A percentile compares a stretch with the other conserved stretches of the same genome.
These are phyloP conservation scores for Penicillium verhagenii DNA, from an alignment of 495 filamentous ascomycete genomes.

Conservation along the genomic window DNA sequence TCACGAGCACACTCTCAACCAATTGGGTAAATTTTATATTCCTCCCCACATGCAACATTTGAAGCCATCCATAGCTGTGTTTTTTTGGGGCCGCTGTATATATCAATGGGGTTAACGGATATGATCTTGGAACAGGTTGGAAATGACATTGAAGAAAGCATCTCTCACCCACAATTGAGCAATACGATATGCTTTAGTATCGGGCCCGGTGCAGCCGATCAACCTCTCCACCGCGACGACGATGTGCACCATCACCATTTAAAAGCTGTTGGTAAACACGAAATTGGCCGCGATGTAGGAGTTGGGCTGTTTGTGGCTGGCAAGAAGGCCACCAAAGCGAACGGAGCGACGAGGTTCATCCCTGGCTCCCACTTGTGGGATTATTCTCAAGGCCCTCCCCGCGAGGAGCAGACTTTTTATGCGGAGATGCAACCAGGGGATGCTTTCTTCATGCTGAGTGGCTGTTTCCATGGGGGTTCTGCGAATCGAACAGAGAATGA, in stretches of 20 bases:
- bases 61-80: too few species aligned
- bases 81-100: too few species aligned
- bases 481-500: background rate
- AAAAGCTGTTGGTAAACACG: background rate
- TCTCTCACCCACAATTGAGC: too few species aligned
- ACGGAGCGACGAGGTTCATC: background rate
- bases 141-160: too few species aligned
- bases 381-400: background rate
- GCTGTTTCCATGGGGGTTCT: background rate
- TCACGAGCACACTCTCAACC: too few species aligned
- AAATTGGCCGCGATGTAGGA: background rate
- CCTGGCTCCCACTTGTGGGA: background rate
- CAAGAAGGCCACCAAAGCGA: background rate
- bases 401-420: background rate
- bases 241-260: background rate
- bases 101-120: too few species aligned
- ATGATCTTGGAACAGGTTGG: too few species aligned
- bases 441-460: background rate
- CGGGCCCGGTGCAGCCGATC: background rate
- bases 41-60: too few species aligned
- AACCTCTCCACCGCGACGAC: background rate
- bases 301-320: background rate
- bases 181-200: too few species aligned
- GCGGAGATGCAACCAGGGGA: background rate
- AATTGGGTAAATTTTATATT: too few species aligned